Base-by-base conservation (phyloP, 2,329 filamentous ascomycete genomes). In the Mycosphaerelloides madeirae region DNA sequence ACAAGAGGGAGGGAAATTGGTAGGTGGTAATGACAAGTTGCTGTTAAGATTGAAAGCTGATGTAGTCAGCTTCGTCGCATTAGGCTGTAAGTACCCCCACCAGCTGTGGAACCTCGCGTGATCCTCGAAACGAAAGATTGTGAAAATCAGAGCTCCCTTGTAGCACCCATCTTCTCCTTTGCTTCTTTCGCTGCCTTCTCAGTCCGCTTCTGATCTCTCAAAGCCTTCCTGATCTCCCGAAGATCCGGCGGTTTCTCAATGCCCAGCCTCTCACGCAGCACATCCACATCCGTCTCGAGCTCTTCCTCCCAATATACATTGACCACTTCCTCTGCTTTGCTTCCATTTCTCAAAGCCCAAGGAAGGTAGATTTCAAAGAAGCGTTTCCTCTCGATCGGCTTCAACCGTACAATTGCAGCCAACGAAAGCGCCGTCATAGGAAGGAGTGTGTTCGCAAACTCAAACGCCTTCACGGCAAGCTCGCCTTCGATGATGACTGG, bases 251-350 rank as follows among this genome's bases (percentile, higher is more conserved):
- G 93, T 62, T 80, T 81, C 72, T 97, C 88, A 43, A 98, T 89
- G 2, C 87, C 83, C 57, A 98, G 64, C 63, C 89, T 77, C 3
- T 61, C 66, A 53, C 93, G 78, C 64, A 98, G 63, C 53, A 83
- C 85, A 40, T 80, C 76, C 19, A 95, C 87, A 66, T 95, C 84
- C 45, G 81, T 86, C 70, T 90, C 84, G 55, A 98, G 68, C 70
- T 91, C 79, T 72, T 97, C 88, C 69, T 98, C 93, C 93, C 93
- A 98, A 64, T 95, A 98, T 1, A 98, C 83, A 66, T 96, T 96
- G 55, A 98, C 90, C 28, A 97, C 74, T 61, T 95, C 87, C 59
- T 85, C 80, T 37, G 81, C 78, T 43, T 78, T 71, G 53, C 88
- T 66, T 12, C 93, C 93, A 65, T 95, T 97, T 42, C 79, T 73